Evolutionary conservation across 2,329 filamentous ascomycete species (phyloP), one percentile per base, ranked within the genome.

Genomic region (Clarireedia hainanense): DNA sequence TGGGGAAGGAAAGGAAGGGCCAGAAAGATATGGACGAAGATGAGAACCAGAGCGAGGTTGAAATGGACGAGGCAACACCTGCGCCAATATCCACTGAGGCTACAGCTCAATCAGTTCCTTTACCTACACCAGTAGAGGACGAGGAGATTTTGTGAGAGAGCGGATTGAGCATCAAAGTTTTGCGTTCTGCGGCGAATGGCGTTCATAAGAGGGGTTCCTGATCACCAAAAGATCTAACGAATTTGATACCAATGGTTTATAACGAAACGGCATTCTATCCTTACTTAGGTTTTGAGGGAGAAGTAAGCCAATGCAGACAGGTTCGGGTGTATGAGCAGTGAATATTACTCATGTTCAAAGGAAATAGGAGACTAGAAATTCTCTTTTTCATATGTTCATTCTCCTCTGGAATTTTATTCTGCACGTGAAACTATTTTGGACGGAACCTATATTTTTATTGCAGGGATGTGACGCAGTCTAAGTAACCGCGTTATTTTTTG

Each of bases 91-190:
- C 20, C 15, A n/a, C 57, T 10, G 54, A 36, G 4, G 42, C 36
- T 53, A 23, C 46, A 14, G 54, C 47, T 10, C 39, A 56, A 10
- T 50, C 52, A 9, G 26, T 51, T 14, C 49, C 58, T 9, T 20
- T 61, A 23, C 58, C 58, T 24, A 9, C 23, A 23, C 48, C 52
- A 36, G 47, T 20, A 34, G 61, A 64, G 3, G 63, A 64, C 6
- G 65, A 66, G 15, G 64, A 64, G 45, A 65, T 65, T 48, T 50
- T 67, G 46, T 66, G 65, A 42, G 30, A 39, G 49, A 30, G 36
- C 34, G 36, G 12, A 50, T 36, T 14, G 23, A 23, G n/a, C 17
- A 57, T 46, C 5, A 42, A 20, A 42, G 3, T 47, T 57, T 59
- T 59, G 52, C 61, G 63, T 47, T 58, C 50, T 40, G 20, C 52